A percentile compares a stretch with the other conserved stretches of the same genome.
Evolutionary conservation across 1,284 basidiomycete species (phyloP).

Genomic region (Sanghuangporus sanghuang): DNA sequence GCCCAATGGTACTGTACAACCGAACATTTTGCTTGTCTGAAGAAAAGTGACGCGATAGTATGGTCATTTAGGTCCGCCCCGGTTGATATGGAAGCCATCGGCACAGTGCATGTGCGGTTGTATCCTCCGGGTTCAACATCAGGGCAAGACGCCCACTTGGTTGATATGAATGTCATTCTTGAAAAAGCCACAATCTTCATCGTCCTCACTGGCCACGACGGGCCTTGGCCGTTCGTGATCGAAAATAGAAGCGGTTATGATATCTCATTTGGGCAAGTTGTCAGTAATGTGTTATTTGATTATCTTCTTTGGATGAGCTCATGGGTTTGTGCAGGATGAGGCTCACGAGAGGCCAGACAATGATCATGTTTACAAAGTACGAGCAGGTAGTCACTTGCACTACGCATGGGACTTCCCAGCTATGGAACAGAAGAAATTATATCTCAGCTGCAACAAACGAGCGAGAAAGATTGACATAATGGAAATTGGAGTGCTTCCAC

Average conservation of each 20-base stretch:
- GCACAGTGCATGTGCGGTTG: conserved; percentile 77
- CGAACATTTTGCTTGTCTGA: background rate
- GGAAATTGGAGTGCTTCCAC: conserved; percentile 92
- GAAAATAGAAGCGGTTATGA: conserved; percentile 84
- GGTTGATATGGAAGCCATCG: conserved; percentile 91
- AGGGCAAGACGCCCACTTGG: conserved; percentile 47
- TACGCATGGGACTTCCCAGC: conserved; percentile 98
- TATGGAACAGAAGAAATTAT: conserved; percentile 76
- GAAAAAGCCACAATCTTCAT: conserved; percentile 91
- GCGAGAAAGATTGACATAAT: conserved; percentile 86
- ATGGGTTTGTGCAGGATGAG: conserved; percentile 41
- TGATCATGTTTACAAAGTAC: conserved; percentile 47
- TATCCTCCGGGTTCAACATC: conserved; percentile 33
- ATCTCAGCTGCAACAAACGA: conserved; percentile 60
- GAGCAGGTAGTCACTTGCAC: conserved; percentile 49
- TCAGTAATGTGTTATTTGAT: conserved; percentile 29
- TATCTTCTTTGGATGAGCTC: background rate
- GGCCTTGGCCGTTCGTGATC: conserved; percentile 86
- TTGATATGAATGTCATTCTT: conserved; percentile 82
- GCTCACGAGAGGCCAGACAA: conserved; percentile 35
- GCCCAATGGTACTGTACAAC: conserved; percentile 68
- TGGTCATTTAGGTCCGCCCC: conserved; percentile 72
- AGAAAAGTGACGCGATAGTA: background rate
- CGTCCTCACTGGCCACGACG: conserved; percentile 61
- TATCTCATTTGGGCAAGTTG: conserved; percentile 75